Evolutionary conservation across 106 monocot species (phyloP).

Genomic region (Amphibolis antarctica): DNA sequence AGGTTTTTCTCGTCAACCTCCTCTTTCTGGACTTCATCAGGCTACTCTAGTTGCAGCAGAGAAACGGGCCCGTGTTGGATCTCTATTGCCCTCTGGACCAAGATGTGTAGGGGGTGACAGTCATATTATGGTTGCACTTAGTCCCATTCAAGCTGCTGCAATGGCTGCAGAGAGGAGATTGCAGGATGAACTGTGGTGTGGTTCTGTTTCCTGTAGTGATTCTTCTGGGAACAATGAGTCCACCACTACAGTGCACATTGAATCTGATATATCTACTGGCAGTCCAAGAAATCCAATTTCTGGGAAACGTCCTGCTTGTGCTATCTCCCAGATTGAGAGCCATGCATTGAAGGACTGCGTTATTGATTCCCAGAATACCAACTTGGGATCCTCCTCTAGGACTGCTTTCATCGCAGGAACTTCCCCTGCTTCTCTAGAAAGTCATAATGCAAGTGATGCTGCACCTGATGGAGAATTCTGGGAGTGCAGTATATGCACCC

Average conservation of each 20-base stretch:
- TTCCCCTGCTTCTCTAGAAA: not conserved
- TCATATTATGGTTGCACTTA: conserved; percentile 64
- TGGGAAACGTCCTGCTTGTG: conserved; percentile 10
- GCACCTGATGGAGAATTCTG: conserved; percentile 21
- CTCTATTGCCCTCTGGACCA: conserved; percentile 63
- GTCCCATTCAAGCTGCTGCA: conserved; percentile 90
- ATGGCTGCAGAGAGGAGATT: conserved; percentile 96
- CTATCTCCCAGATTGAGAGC: not conserved
- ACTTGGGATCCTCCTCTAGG: conserved; percentile 5
- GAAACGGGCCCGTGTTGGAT: conserved; percentile 44
- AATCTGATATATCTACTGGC: not conserved
- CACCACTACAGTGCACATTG: not conserved
- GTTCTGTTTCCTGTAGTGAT: conserved; percentile 21
- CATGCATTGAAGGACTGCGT: not conserved
- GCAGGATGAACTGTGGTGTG: conserved; percentile 93
- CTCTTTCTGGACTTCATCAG: conserved; percentile 43
- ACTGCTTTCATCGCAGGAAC: not conserved
- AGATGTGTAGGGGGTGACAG: conserved; percentile 62
- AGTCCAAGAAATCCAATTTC: not conserved
- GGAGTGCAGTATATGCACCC: conserved; percentile 69
- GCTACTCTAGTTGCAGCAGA: conserved; percentile 59
- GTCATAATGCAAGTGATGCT: not conserved
- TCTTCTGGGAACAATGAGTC: conserved; percentile 2
- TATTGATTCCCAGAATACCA: not conserved
- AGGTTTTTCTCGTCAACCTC: conserved; percentile 53